Conservation (phyloP, 495 filamentous ascomycete species). For the Jackrogersella multiformis region DNA sequence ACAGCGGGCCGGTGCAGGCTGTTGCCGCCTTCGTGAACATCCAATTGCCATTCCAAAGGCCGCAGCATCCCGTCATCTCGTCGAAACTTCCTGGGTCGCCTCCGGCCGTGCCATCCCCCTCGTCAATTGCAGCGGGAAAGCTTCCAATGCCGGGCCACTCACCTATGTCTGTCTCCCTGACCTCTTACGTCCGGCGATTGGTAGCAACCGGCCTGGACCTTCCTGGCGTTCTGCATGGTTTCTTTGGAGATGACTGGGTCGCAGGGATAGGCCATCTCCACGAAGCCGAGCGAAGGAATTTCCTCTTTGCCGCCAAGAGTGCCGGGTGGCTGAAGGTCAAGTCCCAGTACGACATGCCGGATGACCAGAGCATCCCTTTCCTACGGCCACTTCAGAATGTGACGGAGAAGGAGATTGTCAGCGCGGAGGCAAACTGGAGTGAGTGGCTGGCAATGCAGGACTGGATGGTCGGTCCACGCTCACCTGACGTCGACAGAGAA, state of each 20-base stretch:
- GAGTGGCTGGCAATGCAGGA: slow-evolving; percentile 94
- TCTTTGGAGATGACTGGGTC: slow-evolving; percentile 93
- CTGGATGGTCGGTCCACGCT: slow-evolving; percentile 83
- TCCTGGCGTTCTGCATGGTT: slow-evolving; percentile 85
- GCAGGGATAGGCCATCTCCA: slow-evolving; percentile 81
- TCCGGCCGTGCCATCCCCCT: slow-evolving; percentile 39
- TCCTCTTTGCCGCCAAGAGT: slow-evolving; percentile 93
- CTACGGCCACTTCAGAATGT: slow-evolving; percentile 79
- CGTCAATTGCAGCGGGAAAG: slow-evolving; percentile 41
- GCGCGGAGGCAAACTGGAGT: slow-evolving; percentile 83
- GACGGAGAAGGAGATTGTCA: slow-evolving; percentile 80
- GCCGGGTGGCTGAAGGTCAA: slow-evolving; percentile 88
- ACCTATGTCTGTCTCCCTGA: slow-evolving; percentile 70
- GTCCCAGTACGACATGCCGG: slow-evolving; percentile 84
- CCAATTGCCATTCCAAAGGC: slow-evolving; percentile 73
- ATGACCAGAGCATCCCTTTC: slow-evolving; percentile 85
- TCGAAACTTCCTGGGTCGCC: slow-evolving; percentile 45
- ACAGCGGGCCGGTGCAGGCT: slow-evolving; percentile 82
- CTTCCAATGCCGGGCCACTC: slow-evolving; percentile 41
- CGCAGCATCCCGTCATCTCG: slow-evolving; percentile 46
- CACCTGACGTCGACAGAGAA: slow-evolving; percentile 46
- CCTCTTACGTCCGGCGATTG: slow-evolving; percentile 89
- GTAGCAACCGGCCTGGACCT: slow-evolving; percentile 92
- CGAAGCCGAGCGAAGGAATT: slow-evolving; percentile 91
- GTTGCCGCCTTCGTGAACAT: slow-evolving; percentile 93